Conservation (phyloP, 257 asterid genomes). For the Solanum chilense region DNA sequence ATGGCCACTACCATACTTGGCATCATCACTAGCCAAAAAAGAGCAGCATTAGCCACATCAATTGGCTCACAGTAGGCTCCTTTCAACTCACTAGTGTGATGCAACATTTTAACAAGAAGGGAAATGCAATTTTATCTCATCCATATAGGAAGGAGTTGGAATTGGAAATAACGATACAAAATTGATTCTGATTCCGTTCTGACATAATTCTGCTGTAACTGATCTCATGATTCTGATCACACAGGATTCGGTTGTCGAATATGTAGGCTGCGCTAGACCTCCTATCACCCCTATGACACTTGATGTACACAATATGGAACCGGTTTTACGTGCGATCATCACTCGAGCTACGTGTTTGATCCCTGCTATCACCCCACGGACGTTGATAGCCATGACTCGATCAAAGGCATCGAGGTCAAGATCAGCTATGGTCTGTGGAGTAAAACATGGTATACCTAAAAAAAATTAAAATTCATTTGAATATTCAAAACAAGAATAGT, state of each 20-base stretch:
- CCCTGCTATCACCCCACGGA: slow-evolving; percentile 60
- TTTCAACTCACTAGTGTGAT: slow-evolving; percentile 37
- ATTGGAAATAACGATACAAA: slow-evolving; percentile 75
- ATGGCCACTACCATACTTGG: slow-evolving; percentile 72
- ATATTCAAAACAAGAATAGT: background rate
- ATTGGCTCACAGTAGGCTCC: slow-evolving; percentile 54
- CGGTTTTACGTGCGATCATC: slow-evolving; percentile 59
- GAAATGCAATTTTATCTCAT: slow-evolving; percentile 36
- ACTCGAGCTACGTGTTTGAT: slow-evolving; percentile 87
- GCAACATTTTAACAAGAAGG: slow-evolving; percentile 48
- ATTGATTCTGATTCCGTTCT: slow-evolving; percentile 59
- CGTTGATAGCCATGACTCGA: slow-evolving; percentile 62
- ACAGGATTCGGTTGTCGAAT: slow-evolving; percentile 52
- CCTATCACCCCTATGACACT: slow-evolving; percentile 72
- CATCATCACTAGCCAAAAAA: slow-evolving; percentile 76
- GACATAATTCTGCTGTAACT: slow-evolving; percentile 49
- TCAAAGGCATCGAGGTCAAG: slow-evolving; percentile 58
- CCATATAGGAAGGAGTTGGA: slow-evolving; percentile 57
- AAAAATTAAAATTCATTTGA: background rate
- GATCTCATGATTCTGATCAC: slow-evolving; percentile 59
- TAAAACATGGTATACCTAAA: slow-evolving; percentile 43
- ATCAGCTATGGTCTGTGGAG: slow-evolving; percentile 50
- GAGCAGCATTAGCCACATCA: slow-evolving; percentile 75
- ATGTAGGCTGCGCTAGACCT: slow-evolving; percentile 69
- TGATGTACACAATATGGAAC: slow-evolving; percentile 73